Base-by-base conservation (phyloP, 306 rosid genomes). In the Vigna reflexopilosa region DNA sequence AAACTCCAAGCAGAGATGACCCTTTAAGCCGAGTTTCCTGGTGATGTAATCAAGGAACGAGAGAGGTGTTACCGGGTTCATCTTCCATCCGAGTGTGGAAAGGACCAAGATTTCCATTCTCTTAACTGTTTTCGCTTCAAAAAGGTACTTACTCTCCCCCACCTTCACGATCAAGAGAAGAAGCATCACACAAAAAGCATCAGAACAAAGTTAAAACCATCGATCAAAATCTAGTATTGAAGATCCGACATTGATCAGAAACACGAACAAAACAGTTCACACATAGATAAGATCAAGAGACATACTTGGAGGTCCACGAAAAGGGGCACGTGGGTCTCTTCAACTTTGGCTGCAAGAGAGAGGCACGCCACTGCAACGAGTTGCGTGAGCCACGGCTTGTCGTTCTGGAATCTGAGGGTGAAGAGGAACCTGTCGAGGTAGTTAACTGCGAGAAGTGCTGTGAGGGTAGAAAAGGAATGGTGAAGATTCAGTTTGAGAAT, bases 61-160 rank as follows among this genome's bases (percentile, higher is more conserved):
- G 63, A 91, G 66, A 26, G 98, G 94, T 47, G 93, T 94, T 24
- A 88, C 90, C 0, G 96, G 96, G 52, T 91, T 87, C 98, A 94
- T 94, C 83, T 88, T 88, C 98, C 98, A 94, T 26, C 73, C 81
- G 7, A 94, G 97, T 0, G 94, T 86, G 2, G 97, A 87, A 61
- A 94, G 98, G 7, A 94, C 91, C 83, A 94, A 76, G 76, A 94
- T 84, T 77, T 94, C 98, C 98, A 91, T 94, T 67, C 87, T 84
- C 78, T 80, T 89, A 2, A 94, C 82, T 16, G 89, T 90, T 67
- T 88, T 90, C 0, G 94, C 94, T 81, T 94, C 94, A 40, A 91
- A 94, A 20, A 89, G 9, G 62, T 82, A 90, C 73, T 56, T 77
- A 17, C 83, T 81, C 4, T 89, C 90, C 74, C 89, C 96, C 82